phyloP scores from a whole-genome alignment of 352 stramenopile species.

The Globisporangium sylvaticum region DNA sequence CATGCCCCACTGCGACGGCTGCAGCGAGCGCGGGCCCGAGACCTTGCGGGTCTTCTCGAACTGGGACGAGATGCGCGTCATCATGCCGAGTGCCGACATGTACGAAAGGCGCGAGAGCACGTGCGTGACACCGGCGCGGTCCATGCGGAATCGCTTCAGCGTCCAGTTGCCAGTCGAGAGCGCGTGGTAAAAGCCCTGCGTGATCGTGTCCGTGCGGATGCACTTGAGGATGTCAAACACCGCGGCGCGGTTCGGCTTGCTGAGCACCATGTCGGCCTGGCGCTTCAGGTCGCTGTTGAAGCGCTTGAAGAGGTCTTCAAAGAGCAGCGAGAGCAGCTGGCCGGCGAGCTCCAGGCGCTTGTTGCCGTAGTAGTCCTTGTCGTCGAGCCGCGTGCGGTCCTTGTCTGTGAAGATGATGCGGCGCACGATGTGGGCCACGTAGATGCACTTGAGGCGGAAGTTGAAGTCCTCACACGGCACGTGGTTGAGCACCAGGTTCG shows the following conservation, averaged over 20 bases:
- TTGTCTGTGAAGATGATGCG: conserved; percentile 87
- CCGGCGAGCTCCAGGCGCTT: conserved; percentile 99
- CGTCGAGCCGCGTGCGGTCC: conserved; percentile 90
- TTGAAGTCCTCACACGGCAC: conserved; percentile 97
- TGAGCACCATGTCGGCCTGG: conserved; percentile 96
- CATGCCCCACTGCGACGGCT: conserved; percentile 99
- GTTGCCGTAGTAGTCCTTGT: conserved; percentile 99
- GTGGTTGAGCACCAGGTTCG: conserved; percentile 98
- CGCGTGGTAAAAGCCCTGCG: conserved; percentile 88
- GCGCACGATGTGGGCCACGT: conserved; percentile 96
- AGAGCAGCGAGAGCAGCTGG: conserved; percentile 97
- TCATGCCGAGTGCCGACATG: conserved; percentile 98
- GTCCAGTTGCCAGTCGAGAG: conserved; percentile 97
- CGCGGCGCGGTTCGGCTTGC: conserved; percentile 96
- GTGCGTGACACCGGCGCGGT: conserved; percentile 96
- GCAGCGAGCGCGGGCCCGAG: conserved; percentile 95
- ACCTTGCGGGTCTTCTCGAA: conserved; percentile 99
- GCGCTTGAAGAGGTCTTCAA: conserved; percentile 98
- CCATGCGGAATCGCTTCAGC: conserved; percentile 99
- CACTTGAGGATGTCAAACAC: conserved; percentile 98
- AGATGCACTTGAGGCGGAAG: conserved; percentile 97
- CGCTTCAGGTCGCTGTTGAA: conserved; percentile 99
- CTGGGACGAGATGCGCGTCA: conserved; percentile 98
- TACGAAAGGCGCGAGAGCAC: conserved; percentile 97
- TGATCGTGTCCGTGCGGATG: conserved; percentile 98